Evolutionary conservation across 352 stramenopile species (phyloP).

Genomic region (Pythium scleroteichum): DNA sequence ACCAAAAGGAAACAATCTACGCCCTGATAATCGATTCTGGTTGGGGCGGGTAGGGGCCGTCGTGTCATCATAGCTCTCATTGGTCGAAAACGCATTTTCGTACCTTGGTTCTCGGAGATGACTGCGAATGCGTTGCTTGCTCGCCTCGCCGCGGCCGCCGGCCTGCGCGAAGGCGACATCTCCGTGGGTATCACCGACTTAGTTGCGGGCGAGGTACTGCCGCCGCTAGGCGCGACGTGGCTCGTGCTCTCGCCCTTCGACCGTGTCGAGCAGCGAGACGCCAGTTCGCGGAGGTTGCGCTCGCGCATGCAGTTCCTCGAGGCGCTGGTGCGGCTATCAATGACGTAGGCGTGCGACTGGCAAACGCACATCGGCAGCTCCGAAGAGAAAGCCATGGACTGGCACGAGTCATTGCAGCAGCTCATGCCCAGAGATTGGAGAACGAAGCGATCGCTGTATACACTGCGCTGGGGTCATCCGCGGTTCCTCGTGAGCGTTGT

Average conservation of each 20-base stretch:
- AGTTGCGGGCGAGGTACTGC: neutral
- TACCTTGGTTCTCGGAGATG: too few relatives aligned
- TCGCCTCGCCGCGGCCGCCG: neutral
- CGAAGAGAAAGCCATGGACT: neutral
- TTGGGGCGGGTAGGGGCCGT: too few relatives aligned
- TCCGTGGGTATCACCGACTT: neutral
- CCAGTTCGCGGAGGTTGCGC: neutral
- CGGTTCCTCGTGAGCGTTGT: neutral
- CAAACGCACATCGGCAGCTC: neutral
- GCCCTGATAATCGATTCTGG: too few relatives aligned
- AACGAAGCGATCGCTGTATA: neutral
- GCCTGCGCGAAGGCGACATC: neutral
- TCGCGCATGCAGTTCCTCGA: neutral
- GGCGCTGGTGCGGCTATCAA: neutral
- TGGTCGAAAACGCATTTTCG: too few relatives aligned
- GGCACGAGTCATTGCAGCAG: neutral
- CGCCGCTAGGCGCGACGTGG: neutral
- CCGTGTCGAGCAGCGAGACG: neutral
- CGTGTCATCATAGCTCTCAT: too few relatives aligned
- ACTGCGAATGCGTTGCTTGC: neutral
- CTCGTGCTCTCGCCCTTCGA: neutral
- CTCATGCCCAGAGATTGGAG: neutral
- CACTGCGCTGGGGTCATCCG: slow-evolving; percentile 2
- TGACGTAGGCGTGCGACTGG: neutral
- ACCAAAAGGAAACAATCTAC: too few relatives aligned